These are phyloP conservation scores for Anthracocystis panici-leucophaei DNA, from an alignment of 1,284 basidiomycete species.

Conservation along the genomic window DNA sequence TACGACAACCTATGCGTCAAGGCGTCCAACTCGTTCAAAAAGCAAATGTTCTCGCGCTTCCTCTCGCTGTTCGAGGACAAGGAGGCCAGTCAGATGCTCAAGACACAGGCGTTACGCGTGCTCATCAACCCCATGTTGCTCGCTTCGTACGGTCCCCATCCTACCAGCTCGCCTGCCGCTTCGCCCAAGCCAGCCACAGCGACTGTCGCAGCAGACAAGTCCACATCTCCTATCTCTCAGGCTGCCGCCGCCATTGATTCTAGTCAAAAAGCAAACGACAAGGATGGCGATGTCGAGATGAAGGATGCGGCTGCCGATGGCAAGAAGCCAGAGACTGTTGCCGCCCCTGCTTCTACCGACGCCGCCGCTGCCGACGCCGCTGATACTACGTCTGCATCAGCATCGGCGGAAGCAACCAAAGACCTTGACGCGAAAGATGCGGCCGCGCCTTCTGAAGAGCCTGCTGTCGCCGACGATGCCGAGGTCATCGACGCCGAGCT, in stretches of 20 bases:
- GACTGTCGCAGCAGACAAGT: conserved; percentile 5
- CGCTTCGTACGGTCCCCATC: conserved; percentile 75
- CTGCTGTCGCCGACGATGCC: conserved; percentile 14
- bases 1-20: conserved; percentile 83
- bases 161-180: conserved; percentile 22
- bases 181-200: conserved; percentile 24
- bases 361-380: conserved; percentile 3
- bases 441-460: conserved; percentile 67
- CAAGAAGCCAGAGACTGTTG: conserved; percentile 25
- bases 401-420: conserved; percentile 7
- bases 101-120: conserved; percentile 86
- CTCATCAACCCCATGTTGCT: conserved; percentile 90
- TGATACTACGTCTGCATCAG: neutral
- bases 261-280: conserved; percentile 63
- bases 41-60: conserved; percentile 86
- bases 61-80: conserved; percentile 83
- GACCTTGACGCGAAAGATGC: conserved; percentile 59
- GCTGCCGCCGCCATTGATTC: neutral
- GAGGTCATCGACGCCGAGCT: conserved; percentile 77
- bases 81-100: conserved; percentile 80
- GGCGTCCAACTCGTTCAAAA: conserved; percentile 76
- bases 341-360: conserved; percentile 10
- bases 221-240: conserved; percentile 6
- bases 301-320: conserved; percentile 22
- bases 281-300: conserved; percentile 71